phyloP scores from a whole-genome alignment of 306 rosid genomes.

The Prunus padus region DNA sequence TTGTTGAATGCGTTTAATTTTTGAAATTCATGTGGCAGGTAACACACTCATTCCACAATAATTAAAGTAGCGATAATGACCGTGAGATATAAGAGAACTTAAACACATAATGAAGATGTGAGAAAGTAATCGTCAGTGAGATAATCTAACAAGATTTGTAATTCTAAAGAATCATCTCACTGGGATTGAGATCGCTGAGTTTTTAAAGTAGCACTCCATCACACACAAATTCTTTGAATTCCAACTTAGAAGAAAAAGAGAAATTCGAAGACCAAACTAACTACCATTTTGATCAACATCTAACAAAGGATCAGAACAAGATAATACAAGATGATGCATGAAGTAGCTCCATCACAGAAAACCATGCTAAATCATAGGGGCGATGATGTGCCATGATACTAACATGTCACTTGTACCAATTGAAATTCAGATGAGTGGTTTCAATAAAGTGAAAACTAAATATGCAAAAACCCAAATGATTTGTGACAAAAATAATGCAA shows the following conservation, averaged over 20 bases:
- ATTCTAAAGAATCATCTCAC: neutral
- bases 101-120: neutral
- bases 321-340: neutral
- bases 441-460: neutral
- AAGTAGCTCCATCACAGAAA: neutral
- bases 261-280: neutral
- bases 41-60: too few species aligned
- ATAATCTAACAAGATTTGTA: neutral
- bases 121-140: conserved; percentile 3
- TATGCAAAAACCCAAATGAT: too few species aligned
- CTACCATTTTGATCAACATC: neutral
- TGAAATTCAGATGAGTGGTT: neutral
- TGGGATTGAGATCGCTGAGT: neutral
- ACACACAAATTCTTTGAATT: neutral
- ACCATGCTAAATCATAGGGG: neutral
- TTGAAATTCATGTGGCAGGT: too few species aligned
- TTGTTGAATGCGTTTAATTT: too few species aligned
- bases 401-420: neutral
- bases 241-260: neutral
- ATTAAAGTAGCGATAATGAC: neutral
- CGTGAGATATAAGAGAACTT: neutral
- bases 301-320: neutral
- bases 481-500: too few species aligned
- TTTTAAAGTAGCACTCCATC: neutral
- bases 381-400: neutral